Evolutionary conservation across 225 moss, liverwort and hornwort genomes (phyloP).

Genomic region (Bryum argenteum): DNA sequence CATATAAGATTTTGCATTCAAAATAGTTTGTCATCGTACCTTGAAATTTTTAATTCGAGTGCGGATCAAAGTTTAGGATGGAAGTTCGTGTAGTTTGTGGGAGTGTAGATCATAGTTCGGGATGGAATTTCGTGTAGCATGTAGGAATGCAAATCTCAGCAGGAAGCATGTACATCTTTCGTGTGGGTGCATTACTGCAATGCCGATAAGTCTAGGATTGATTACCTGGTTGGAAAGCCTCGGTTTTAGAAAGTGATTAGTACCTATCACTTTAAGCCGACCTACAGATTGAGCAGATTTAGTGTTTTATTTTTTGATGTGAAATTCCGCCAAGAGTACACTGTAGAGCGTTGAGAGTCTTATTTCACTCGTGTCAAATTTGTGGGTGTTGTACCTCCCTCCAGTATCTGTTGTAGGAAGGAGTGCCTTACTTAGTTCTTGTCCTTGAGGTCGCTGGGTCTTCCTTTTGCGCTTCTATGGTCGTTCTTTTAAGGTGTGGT

Average conservation of each 20-base stretch:
- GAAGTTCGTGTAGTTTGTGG: neutral
- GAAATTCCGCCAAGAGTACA: neutral
- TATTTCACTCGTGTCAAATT: neutral
- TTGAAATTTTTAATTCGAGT: neutral
- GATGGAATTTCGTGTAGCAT: neutral
- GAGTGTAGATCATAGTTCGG: neutral
- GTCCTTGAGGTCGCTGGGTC: conserved; percentile 12
- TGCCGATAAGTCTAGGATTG: neutral
- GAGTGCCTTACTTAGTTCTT: neutral
- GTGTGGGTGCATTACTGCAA: conserved; percentile 7
- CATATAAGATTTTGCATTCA: conserved; percentile 1
- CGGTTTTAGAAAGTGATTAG: neutral
- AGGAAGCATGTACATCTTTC: conserved; percentile 2
- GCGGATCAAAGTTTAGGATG: neutral
- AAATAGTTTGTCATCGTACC: neutral
- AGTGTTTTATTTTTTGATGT: neutral
- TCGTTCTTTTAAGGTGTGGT: conserved; percentile 47
- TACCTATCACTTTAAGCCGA: neutral
- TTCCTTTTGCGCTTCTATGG: conserved; percentile 2
- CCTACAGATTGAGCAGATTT: conserved; percentile 6
- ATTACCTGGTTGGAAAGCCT: conserved; percentile 4
- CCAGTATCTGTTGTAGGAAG: neutral
- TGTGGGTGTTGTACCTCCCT: conserved; percentile 9
- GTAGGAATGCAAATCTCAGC: neutral
- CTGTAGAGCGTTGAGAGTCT: neutral